Evolutionary conservation across 495 filamentous ascomycete species (phyloP).

Genomic region (Lasiosphaeriaceae sp.): DNA sequence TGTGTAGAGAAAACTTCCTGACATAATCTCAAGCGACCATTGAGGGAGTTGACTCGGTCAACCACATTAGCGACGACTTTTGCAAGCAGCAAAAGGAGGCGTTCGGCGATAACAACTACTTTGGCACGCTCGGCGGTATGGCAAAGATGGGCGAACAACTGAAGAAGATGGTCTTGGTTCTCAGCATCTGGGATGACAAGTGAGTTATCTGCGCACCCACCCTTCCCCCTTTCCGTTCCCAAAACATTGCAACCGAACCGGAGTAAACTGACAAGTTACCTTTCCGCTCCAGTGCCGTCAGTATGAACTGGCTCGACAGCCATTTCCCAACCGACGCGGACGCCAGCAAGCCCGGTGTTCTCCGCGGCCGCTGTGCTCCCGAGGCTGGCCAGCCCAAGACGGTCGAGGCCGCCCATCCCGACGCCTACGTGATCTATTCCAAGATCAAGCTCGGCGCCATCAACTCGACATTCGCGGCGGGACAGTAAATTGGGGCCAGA

Average conservation of each 20-base stretch:
- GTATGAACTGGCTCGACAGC: slow-evolving; percentile 74
- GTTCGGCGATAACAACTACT: slow-evolving; percentile 56
- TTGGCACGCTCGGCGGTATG: slow-evolving; percentile 54
- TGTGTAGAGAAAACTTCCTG: no score
- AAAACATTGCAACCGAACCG: neutral
- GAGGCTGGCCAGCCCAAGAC: slow-evolving; percentile 48
- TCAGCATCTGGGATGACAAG: slow-evolving; percentile 70
- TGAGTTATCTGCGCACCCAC: slow-evolving; percentile 4
- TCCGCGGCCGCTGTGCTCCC: slow-evolving; percentile 58
- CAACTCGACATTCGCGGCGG: slow-evolving; percentile 27
- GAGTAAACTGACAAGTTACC: slow-evolving; percentile 1
- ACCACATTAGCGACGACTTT: slow-evolving; percentile 56
- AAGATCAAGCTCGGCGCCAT: slow-evolving; percentile 57
- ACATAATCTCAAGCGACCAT: no score
- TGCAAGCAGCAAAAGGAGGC: slow-evolving; percentile 57
- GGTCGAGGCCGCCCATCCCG: slow-evolving; percentile 47
- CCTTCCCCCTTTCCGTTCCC: neutral
- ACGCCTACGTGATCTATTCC: slow-evolving; percentile 57
- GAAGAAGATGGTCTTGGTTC: slow-evolving; percentile 62
- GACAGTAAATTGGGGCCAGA: neutral
- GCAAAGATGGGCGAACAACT: slow-evolving; percentile 52
- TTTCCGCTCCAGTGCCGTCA: slow-evolving; percentile 26
- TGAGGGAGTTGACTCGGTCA: slow-evolving; percentile 44
- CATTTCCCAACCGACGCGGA: slow-evolving; percentile 52
- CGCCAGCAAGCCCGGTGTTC: slow-evolving; percentile 50